Conservation (phyloP, 768 basidiomycete genomes). For the Strobilomyces confusus region DNA sequence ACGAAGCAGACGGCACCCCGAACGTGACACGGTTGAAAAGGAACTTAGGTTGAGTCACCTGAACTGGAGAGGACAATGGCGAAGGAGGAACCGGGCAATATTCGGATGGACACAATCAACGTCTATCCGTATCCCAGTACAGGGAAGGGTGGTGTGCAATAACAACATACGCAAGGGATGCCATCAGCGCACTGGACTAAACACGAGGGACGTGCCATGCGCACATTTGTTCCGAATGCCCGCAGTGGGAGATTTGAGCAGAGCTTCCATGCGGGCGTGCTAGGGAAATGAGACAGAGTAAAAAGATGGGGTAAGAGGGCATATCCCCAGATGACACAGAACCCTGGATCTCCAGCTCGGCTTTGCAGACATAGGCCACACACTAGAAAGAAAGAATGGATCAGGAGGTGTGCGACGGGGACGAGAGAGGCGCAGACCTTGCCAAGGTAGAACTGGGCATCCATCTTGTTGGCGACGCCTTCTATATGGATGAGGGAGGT, state of each 20-base stretch:
- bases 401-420: background rate
- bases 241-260: constrained; percentile 91
- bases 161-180: too few relatives aligned
- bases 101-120: too few relatives aligned
- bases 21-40: too few relatives aligned
- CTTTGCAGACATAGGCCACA: constrained; percentile 97
- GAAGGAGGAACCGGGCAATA: too few relatives aligned
- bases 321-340: constrained; percentile 98
- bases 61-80: too few relatives aligned
- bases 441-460: constrained; percentile 96
- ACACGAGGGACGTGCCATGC: constrained; percentile 59
- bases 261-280: constrained; percentile 92
- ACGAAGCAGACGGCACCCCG: too few relatives aligned
- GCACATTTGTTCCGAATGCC: constrained; percentile 88
- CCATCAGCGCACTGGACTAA: background rate
- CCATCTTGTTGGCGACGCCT: constrained; percentile 89
- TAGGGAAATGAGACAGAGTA: constrained; percentile 23
- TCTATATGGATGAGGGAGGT: constrained; percentile 97
- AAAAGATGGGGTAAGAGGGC: constrained; percentile 25
- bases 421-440: constrained; percentile 59
- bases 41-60: too few relatives aligned
- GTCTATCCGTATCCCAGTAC: too few relatives aligned
- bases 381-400: constrained; percentile 47
- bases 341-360: constrained; percentile 90
- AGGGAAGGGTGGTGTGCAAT: too few relatives aligned